Evolutionary conservation across 2,329 filamentous ascomycete genomes (phyloP).

Genomic region (Fonsecaea pedrosoi): DNA sequence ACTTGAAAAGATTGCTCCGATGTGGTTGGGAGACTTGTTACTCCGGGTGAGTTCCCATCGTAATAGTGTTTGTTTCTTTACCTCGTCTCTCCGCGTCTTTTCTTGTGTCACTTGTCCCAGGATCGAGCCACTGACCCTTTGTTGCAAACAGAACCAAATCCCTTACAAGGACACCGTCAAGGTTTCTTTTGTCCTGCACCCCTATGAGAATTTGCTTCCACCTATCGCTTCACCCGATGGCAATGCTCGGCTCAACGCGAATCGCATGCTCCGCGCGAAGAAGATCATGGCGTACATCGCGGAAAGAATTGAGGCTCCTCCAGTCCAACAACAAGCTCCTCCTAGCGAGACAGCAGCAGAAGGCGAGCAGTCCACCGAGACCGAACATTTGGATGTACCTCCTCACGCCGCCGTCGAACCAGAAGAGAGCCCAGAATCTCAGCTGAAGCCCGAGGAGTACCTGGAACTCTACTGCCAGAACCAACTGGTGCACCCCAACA

Average conservation of each 20-base stretch:
- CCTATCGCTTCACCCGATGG: conserved; percentile 75
- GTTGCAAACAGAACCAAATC: conserved; percentile 69
- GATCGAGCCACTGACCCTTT: not conserved
- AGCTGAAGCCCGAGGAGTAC: conserved; percentile 83
- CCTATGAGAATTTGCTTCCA: conserved; percentile 76
- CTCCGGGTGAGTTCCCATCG: conserved; percentile 62
- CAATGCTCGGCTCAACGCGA: conserved; percentile 92
- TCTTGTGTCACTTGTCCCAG: not conserved
- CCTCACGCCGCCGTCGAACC: not conserved
- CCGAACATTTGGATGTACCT: not conserved
- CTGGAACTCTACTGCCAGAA: conserved; percentile 91
- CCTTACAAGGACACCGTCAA: conserved; percentile 92
- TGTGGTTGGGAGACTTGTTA: conserved; percentile 90
- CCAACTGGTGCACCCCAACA: conserved; percentile 72
- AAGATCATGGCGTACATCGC: conserved; percentile 93
- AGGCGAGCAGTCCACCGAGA: conserved; percentile 3
- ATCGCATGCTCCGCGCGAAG: conserved; percentile 92
- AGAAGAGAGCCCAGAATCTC: conserved; percentile 42
- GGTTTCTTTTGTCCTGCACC: conserved; percentile 90
- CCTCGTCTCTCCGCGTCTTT: not conserved
- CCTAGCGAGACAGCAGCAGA: conserved; percentile 1
- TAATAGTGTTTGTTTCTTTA: not conserved
- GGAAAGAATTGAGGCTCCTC: conserved; percentile 79
- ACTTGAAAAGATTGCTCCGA: conserved; percentile 84
- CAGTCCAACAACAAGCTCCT: conserved; percentile 25